Conservation (phyloP, 2,329 filamentous ascomycete genomes). For the Xylariaceae sp. region DNA sequence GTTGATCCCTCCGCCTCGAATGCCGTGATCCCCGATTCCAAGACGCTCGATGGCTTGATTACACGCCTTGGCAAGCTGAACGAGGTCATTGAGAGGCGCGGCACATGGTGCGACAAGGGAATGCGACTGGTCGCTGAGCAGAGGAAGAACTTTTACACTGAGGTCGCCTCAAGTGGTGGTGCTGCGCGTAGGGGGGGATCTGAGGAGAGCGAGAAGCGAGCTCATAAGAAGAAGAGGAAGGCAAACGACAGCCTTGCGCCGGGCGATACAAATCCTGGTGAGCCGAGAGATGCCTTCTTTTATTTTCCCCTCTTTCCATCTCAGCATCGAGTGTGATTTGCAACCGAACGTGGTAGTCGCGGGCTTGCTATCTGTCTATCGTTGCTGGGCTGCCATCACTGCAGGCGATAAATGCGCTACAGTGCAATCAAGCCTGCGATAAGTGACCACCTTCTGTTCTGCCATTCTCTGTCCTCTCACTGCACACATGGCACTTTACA, state of each 20-base stretch:
- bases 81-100: constrained; percentile 60
- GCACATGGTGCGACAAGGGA: constrained; percentile 60
- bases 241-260: constrained; percentile 52
- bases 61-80: constrained; percentile 56
- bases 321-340: no score
- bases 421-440: no score
- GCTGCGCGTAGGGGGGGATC: constrained; percentile 40
- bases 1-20: constrained; percentile 54
- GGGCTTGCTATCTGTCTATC: no score
- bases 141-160: constrained; percentile 55
- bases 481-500: constrained; percentile 1
- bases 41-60: constrained; percentile 55
- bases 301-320: no score
- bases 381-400: no score
- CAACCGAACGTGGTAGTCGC: no score
- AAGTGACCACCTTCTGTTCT: no score
- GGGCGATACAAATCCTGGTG: constrained; percentile 38
- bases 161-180: constrained; percentile 39
- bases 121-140: constrained; percentile 63
- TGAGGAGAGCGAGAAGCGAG: constrained; percentile 42
- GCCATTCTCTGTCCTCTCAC: neutral
- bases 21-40: constrained; percentile 55
- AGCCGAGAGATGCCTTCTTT: no score
- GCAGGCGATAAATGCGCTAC: no score
- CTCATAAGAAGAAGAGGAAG: constrained; percentile 74